Percentiles rank a stretch among this genome's conserved stretches.
Evolutionary conservation across 495 filamentous ascomycete genomes (phyloP).

Genomic region (Lophiotrema nucula): DNA sequence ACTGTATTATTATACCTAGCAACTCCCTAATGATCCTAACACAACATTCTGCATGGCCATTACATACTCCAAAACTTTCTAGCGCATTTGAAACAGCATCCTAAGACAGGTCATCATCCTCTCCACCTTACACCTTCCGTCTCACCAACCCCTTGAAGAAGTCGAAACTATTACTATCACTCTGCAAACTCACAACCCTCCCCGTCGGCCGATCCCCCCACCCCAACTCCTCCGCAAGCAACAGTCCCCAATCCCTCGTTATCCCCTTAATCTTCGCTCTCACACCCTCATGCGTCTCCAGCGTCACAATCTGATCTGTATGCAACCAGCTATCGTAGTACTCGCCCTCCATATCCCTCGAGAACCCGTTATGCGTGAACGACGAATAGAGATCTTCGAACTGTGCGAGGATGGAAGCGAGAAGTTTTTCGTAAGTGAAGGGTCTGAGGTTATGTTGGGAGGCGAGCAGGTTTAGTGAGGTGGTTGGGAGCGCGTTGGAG

Average conservation of each 20-base stretch:
- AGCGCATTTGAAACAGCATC: too few species aligned
- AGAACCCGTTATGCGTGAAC: conserved; percentile 73
- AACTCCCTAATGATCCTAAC: too few species aligned
- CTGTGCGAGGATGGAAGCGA: conserved; percentile 75
- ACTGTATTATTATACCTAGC: too few species aligned
- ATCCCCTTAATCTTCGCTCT: conserved; percentile 85
- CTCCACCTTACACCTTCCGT: conserved; percentile 66
- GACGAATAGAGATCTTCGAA: conserved; percentile 76
- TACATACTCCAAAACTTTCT: too few species aligned
- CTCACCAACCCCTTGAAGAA: conserved; percentile 88
- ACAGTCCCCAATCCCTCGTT: conserved; percentile 80
- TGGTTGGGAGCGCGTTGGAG: conserved; percentile 82
- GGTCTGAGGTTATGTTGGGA: conserved; percentile 41
- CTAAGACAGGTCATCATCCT: too few species aligned
- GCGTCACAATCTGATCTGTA: conserved; percentile 79
- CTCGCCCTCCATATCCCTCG: conserved; percentile 63
- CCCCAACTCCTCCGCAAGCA: conserved; percentile 78
- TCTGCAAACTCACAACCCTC: conserved; percentile 79
- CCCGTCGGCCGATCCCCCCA: conserved; percentile 72
- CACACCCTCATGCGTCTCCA: conserved; percentile 78
- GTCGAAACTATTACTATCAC: conserved; percentile 98
- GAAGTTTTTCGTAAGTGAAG: conserved; percentile 75
- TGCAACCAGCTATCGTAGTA: conserved; percentile 94
- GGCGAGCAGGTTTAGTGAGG: conserved; percentile 72
- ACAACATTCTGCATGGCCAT: too few species aligned